These are phyloP conservation scores for Pisolithus marmoratus DNA, from an alignment of 768 basidiomycete genomes.

Conservation along the genomic window DNA sequence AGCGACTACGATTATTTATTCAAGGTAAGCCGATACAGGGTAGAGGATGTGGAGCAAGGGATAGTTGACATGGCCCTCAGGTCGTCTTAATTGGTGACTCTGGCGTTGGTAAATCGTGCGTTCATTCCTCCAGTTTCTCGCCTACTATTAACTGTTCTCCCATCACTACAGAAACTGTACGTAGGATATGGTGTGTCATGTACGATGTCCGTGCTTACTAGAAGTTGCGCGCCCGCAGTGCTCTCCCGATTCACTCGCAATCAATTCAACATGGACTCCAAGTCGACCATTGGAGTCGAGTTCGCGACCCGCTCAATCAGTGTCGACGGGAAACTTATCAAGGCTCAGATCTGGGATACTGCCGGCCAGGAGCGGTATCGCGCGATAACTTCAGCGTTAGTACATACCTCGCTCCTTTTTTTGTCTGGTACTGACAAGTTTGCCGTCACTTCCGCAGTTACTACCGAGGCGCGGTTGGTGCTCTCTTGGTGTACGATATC, in stretches of 20 bases:
- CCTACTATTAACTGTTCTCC: neutral
- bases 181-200: slow-evolving; percentile 4
- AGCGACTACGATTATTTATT: slow-evolving; percentile 99
- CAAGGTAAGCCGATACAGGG: slow-evolving; percentile 59
- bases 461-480: slow-evolving; percentile 95
- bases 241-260: slow-evolving; percentile 99
- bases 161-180: slow-evolving; percentile 28
- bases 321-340: slow-evolving; percentile 95
- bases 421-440: neutral
- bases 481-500: slow-evolving; percentile 91
- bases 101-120: slow-evolving; percentile 98
- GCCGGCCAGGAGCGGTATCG: slow-evolving; percentile 97
- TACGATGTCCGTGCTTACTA: slow-evolving; percentile 5
- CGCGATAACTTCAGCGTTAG: slow-evolving; percentile 93
- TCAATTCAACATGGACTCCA: slow-evolving; percentile 98
- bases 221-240: slow-evolving; percentile 45
- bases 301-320: slow-evolving; percentile 94
- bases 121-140: slow-evolving; percentile 21
- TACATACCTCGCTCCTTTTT: neutral
- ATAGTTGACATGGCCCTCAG: slow-evolving; percentile 36
- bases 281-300: slow-evolving; percentile 99
- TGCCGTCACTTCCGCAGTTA: slow-evolving; percentile 47
- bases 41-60: neutral
- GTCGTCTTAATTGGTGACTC: slow-evolving; percentile 99
- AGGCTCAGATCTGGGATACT: slow-evolving; percentile 99